Evolutionary conservation across 169 alveolate species (phyloP).

Genomic region (Toxoplasma gondii): DNA sequence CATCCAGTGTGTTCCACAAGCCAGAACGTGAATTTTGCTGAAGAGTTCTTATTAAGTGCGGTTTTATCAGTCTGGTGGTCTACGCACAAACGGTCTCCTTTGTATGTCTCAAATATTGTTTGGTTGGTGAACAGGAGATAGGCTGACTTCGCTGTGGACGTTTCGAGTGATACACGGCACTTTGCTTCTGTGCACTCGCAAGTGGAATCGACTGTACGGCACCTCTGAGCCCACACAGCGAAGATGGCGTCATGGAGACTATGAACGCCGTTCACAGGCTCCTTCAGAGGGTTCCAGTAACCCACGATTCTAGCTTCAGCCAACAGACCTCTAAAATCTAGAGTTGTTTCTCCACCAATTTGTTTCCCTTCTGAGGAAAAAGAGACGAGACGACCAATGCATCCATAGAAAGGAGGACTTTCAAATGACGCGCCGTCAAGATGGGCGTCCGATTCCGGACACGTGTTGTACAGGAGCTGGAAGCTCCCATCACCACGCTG

Average conservation of each 20-base stretch:
- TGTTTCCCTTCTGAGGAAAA: background rate
- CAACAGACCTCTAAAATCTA: background rate
- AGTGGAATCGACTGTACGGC: background rate
- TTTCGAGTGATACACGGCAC: background rate
- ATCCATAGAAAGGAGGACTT: background rate
- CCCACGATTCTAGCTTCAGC: constrained; percentile 17
- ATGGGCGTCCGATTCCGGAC: constrained; percentile 11
- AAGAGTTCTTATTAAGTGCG: background rate
- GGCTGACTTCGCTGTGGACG: background rate
- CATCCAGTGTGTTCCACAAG: background rate
- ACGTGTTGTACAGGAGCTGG: constrained; percentile 30
- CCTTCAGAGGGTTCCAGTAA: constrained; percentile 9
- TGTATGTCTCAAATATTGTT: background rate
- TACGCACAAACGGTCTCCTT: constrained; percentile 14
- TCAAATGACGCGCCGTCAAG: background rate
- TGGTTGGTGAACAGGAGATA: background rate
- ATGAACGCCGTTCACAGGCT: constrained; percentile 17
- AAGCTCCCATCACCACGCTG: constrained; percentile 21
- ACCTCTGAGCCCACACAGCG: constrained; percentile 32
- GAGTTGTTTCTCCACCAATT: constrained; percentile 18
- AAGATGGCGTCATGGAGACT: background rate
- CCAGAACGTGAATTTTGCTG: background rate
- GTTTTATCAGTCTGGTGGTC: background rate
- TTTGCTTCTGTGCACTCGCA: background rate
- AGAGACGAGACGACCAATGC: constrained; percentile 20